These are phyloP conservation scores for Talaromyces rugulosus DNA, from an alignment of 2,329 filamentous ascomycete species.

Conservation along the genomic window DNA sequence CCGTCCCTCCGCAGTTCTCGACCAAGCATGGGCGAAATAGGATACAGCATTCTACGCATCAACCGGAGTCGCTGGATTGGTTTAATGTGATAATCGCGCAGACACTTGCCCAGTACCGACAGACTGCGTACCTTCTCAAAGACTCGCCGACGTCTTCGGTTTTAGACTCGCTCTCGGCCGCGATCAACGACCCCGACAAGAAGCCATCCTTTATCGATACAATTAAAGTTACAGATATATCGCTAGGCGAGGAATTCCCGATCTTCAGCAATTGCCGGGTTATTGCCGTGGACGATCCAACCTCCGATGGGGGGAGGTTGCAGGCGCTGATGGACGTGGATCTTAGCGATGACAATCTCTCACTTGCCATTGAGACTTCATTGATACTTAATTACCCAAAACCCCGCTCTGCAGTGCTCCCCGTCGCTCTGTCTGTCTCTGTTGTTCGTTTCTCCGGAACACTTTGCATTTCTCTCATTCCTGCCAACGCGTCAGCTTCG, in stretches of 20 bases:
- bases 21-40: conserved; percentile 40
- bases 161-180: conserved; percentile 74
- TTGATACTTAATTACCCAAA: conserved; percentile 92
- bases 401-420: conserved; percentile 79
- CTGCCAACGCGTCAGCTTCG: conserved; percentile 47
- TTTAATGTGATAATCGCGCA: conserved; percentile 97
- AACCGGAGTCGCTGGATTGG: conserved; percentile 96
- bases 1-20: conserved; percentile 37
- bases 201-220: conserved; percentile 90
- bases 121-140: conserved; percentile 86
- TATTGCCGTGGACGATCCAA: conserved; percentile 66
- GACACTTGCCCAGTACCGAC: conserved; percentile 90
- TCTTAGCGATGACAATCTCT: conserved; percentile 85
- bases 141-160: conserved; percentile 55
- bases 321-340: conserved; percentile 98
- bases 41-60: conserved; percentile 66
- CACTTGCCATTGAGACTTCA: conserved; percentile 89
- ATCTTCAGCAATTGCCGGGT: conserved; percentile 98
- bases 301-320: conserved; percentile 66
- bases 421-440: conserved; percentile 85
- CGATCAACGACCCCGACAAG: conserved; percentile 80
- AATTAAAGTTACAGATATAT: conserved; percentile 90
- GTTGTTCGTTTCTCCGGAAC: conserved; percentile 95
- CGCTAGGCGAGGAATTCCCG: conserved; percentile 91
- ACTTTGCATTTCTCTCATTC: conserved; percentile 87